Evolutionary conservation across 768 basidiomycete species (phyloP).

Genomic region (Russula lepida): DNA sequence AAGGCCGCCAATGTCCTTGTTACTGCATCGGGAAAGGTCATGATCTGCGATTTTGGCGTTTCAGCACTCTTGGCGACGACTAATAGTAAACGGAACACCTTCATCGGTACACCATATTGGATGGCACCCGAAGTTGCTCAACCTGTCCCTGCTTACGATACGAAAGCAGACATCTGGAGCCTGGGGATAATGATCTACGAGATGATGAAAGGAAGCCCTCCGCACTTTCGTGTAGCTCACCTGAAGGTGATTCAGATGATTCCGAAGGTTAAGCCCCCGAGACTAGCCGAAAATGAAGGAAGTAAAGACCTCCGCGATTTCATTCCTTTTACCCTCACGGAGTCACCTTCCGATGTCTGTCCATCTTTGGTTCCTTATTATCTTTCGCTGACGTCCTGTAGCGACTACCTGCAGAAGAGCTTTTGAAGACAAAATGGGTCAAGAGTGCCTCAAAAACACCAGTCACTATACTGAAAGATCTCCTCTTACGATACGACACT

Average conservation of each 20-base stretch:
- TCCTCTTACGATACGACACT: slow-evolving; percentile 68
- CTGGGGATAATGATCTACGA: slow-evolving; percentile 94
- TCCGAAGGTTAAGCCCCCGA: slow-evolving; percentile 74
- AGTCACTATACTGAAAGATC: slow-evolving; percentile 65
- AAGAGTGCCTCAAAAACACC: slow-evolving; percentile 60
- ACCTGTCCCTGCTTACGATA: slow-evolving; percentile 82
- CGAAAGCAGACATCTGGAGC: slow-evolving; percentile 98
- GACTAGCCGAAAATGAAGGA: slow-evolving; percentile 68
- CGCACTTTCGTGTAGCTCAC: slow-evolving; percentile 75
- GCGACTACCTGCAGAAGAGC: slow-evolving; percentile 86
- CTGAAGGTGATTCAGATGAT: slow-evolving; percentile 86
- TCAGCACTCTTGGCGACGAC: slow-evolving; percentile 81
- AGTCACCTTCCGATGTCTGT: slow-evolving; percentile 69
- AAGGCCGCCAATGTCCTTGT: slow-evolving; percentile 97
- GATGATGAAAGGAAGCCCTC: slow-evolving; percentile 94
- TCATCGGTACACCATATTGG: slow-evolving; percentile 98
- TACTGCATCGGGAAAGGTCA: slow-evolving; percentile 79
- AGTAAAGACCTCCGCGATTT: slow-evolving; percentile 86
- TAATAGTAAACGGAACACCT: slow-evolving; percentile 88
- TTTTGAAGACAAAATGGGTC: slow-evolving; percentile 86
- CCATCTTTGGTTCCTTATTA: background rate
- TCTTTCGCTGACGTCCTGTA: slow-evolving; percentile 27
- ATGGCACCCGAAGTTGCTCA: slow-evolving; percentile 99
- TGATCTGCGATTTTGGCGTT: slow-evolving; percentile 98
- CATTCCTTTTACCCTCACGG: slow-evolving; percentile 70